Percentiles rank a stretch among this genome's conserved stretches.
phyloP scores from a whole-genome alignment of 495 filamentous ascomycete genomes.

The Clohesyomyces aquaticus region DNA sequence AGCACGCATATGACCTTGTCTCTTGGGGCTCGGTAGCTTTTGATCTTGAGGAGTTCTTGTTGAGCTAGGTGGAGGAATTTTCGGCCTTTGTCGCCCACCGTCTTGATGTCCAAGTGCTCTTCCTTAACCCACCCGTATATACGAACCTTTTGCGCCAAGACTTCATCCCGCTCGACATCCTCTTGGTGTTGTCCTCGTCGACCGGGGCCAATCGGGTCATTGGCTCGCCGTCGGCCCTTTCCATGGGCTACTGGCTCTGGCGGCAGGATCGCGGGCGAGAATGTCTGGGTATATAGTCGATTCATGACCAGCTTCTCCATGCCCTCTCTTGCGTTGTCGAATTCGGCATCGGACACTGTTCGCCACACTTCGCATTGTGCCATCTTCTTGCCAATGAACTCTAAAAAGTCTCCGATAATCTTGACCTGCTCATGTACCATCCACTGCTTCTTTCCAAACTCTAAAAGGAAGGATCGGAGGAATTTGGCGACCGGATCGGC shows the following conservation, averaged over 20 bases:
- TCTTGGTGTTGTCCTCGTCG: constrained; percentile 95
- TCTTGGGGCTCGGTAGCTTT: constrained; percentile 89
- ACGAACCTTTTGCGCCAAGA: constrained; percentile 90
- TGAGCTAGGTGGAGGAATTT: constrained; percentile 88
- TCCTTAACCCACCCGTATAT: constrained; percentile 97
- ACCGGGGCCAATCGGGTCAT: constrained; percentile 75
- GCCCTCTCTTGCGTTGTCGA: constrained; percentile 96
- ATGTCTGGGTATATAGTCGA: constrained; percentile 91
- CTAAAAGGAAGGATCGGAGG: constrained; percentile 87
- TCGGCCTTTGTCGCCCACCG: constrained; percentile 79
- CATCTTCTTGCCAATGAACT: constrained; percentile 99
- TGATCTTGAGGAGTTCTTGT: constrained; percentile 93
- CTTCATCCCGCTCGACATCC: constrained; percentile 94
- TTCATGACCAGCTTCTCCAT: constrained; percentile 99
- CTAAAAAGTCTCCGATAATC: constrained; percentile 93
- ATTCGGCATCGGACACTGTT: constrained; percentile 92
- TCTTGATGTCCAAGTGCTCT: constrained; percentile 90
- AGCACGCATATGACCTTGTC: constrained; percentile 98
- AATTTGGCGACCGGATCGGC: constrained; percentile 97
- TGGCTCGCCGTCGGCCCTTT: constrained; percentile 70
- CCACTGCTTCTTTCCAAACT: constrained; percentile 98
- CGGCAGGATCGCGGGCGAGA: constrained; percentile 87
- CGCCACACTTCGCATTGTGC: constrained; percentile 97
- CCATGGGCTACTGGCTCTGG: constrained; percentile 72
- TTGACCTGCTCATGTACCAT: constrained; percentile 99